Base-by-base conservation (phyloP, 768 basidiomycete genomes). In the Paxillus rubicundulus region DNA sequence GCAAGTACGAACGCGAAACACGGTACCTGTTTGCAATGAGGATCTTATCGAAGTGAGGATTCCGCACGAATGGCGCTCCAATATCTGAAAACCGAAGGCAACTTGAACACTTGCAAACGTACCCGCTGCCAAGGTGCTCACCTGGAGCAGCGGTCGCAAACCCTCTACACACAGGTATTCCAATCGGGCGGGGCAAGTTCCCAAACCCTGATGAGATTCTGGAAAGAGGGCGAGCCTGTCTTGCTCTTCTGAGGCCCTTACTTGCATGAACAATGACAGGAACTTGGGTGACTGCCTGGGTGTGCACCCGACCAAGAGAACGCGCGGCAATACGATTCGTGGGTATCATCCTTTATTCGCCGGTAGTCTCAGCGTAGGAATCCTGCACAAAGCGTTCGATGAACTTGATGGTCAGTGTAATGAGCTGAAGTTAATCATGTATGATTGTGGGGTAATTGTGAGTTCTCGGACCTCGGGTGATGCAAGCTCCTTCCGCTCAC, bases 11-110 rank as follows among this genome's bases (percentile, higher is more conserved):
- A 8, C 5, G 8, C 7, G 13, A 21, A 45, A 34, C 45, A 74
- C 9, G 21, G 47, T 50, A 87, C 93, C 93, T 76, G 64, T 97
- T 97, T 0, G 93, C 93, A 51, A 97, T 84, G 20, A 97, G 78
- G 54, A 95, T 90, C 77, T 97, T 97, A 74, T 89, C 84, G 58
- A 93, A 92, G 59, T 87, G 86, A 9, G 87, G 82, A 32, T 68
- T 73, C 39, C 69, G 52, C 41, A 52, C 36, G 34, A 41, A 20
- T 13, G 53, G 42, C 13, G 50, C 40, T 27, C 5, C 32, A 24
- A 24, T 4, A 40, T 57, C 46, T 54, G 47, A 9, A 17, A 18
- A 42, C n/a, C 9, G 20, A 40, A 39, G 14, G 34, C 38, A n/a
- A 34, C 10, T 8, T 21, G 27, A 24, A 38, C 37, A 40, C 51